Evolutionary conservation across 208 protist genomes (phyloP).

Genomic region (Acanthamoeba quina): DNA sequence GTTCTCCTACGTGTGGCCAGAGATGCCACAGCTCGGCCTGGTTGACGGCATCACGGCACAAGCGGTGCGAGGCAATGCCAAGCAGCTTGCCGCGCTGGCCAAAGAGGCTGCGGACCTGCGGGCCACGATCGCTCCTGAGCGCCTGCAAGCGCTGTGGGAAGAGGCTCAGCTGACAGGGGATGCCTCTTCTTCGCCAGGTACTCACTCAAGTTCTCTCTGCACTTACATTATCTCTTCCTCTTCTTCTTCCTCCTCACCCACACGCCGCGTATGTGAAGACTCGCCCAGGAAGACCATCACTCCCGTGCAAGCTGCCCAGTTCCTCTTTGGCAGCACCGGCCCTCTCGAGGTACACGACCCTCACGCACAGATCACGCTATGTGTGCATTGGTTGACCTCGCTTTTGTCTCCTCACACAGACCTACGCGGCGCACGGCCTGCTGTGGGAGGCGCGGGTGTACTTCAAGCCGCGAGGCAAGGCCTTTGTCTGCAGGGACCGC

Average conservation of each 20-base stretch:
- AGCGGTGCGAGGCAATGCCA: constrained; percentile 54
- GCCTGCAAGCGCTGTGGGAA: constrained; percentile 31
- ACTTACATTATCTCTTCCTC: neutral
- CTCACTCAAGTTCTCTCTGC: neutral
- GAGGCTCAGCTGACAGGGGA: neutral
- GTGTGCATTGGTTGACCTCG: neutral
- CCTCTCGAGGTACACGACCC: neutral
- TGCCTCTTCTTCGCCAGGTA: neutral
- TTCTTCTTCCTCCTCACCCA: neutral
- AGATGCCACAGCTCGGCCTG: neutral
- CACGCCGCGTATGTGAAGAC: neutral
- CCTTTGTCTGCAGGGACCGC: neutral
- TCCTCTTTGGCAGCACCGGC: constrained; percentile 2
- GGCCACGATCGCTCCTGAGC: neutral
- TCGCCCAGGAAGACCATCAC: neutral
- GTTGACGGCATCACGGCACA: neutral
- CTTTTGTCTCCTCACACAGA: neutral
- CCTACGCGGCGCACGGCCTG: constrained; percentile 7
- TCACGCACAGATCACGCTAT: too few relatives aligned
- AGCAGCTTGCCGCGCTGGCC: constrained; percentile 1
- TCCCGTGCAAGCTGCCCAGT: neutral
- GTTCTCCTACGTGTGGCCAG: constrained; percentile 53
- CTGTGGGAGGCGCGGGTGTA: constrained; percentile 4
- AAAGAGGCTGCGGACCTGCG: constrained; percentile 17
- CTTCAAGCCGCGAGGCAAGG: constrained; percentile 38